Base-by-base conservation (phyloP, 176 grass and related monocot species). In the Poa pratensis region DNA sequence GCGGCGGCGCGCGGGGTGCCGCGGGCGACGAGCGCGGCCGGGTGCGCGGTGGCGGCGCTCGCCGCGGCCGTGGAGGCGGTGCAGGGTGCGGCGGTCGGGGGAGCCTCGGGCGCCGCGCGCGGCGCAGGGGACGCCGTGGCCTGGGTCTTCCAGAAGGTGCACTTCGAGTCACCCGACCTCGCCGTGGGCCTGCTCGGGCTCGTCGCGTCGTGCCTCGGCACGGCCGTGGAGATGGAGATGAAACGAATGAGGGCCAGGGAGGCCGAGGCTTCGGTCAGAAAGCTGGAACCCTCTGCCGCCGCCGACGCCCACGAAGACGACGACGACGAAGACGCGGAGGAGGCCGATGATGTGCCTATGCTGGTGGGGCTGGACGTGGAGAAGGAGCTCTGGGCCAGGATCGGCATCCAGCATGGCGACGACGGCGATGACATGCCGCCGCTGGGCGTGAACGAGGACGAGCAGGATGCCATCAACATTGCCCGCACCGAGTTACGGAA, bases 371-470 rank as follows among this genome's bases (percentile, higher is more conserved):
- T 27, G 11, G 84, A 83, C 72, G 28, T 78, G 64, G 84, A 89
- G 66, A 87, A 77, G 65, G 83, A 77, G 69, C 85, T 84, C 27
- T 97, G 92, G 95, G 76, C 78, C 69, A 83, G 88, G 66, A 80
- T 97, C 64, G 92, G 90, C 83, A 91, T 94, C 27, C 54, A 91
- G 50, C 81, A 89, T 49, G 86, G 22, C 15, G 20, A 86, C 49
- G 73, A 42, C 24, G 79, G 43, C 3, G 52, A 75, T 8, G 54
- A 37, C 32, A 19, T 18, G 49, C 49, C 62, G 75, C 49, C 74
- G 34, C 34, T 68, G 71, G 43, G 52, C 65, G 76, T 46, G 40
- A 9, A 58, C 18, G 52, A 80, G 42, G 60, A 77, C 55, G 75
- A 73, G 7, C 37, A 50, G 53, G 68, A 86, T 14, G 78, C 24